Percentiles rank a stretch among this genome's conserved stretches.
Conservation (phyloP, 495 filamentous ascomycete species). For the Aspergillus ellipticus region DNA sequence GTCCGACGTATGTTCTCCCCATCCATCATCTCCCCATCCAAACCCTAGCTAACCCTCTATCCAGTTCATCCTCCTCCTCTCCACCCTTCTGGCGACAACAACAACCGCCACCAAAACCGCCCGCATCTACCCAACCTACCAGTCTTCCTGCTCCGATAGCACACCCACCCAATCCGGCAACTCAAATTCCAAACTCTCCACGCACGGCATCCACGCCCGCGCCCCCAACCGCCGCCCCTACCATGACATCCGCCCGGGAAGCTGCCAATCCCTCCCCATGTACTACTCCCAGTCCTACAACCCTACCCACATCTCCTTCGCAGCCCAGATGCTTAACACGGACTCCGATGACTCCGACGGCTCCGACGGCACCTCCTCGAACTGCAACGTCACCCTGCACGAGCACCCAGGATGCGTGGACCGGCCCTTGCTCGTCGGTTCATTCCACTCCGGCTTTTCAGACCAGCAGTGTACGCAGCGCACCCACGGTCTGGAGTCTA, state of each 20-base stretch:
- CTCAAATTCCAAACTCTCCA: no score
- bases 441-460: slow-evolving; percentile 16
- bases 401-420: slow-evolving; percentile 36
- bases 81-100: no score
- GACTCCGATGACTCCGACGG: slow-evolving; percentile 16
- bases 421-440: slow-evolving; percentile 24
- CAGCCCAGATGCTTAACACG: slow-evolving; percentile 22
- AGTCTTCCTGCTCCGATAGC: slow-evolving; percentile 32
- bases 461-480: slow-evolving; percentile 26
- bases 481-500: no score
- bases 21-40: no score
- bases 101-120: slow-evolving; percentile 22
- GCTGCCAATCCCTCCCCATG: slow-evolving; percentile 28
- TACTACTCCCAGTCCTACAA: slow-evolving; percentile 21
- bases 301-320: slow-evolving; percentile 32
- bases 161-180: slow-evolving; percentile 1
- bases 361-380: background rate
- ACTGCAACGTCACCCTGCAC: slow-evolving; percentile 37
- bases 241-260: slow-evolving; percentile 19
- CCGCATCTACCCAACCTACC: slow-evolving; percentile 37
- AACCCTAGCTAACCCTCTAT: no score
- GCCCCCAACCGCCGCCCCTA: no score
- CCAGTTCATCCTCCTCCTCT: no score
- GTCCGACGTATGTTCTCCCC: no score
- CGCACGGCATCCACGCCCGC: no score